Percentiles rank a stretch among this genome's conserved stretches.
Evolutionary conservation across 2,329 filamentous ascomycete genomes (phyloP).

Genomic region (Tolypocladium nubicola): DNA sequence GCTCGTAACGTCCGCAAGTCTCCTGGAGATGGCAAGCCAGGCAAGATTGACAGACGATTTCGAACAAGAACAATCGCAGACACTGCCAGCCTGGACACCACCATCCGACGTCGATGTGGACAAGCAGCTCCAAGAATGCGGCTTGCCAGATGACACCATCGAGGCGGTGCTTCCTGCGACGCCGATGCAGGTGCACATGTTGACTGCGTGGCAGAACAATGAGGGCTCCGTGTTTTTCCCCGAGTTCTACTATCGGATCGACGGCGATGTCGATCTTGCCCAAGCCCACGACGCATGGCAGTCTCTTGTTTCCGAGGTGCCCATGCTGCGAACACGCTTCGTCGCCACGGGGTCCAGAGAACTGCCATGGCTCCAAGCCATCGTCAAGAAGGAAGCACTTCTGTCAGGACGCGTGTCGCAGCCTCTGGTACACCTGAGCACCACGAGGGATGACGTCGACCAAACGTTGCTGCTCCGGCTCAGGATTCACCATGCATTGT

Average conservation of each 20-base stretch:
- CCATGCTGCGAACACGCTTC: conserved; percentile 62
- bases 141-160: conserved; percentile 33
- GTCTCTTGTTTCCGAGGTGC: conserved; percentile 38
- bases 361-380: conserved; percentile 52
- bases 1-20: conserved; percentile 55
- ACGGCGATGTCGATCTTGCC: conserved; percentile 22
- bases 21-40: conserved; percentile 49
- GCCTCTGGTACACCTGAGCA: conserved; percentile 14
- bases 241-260: conserved; percentile 52
- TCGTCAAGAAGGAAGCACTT: conserved; percentile 25
- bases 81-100: conserved; percentile 11
- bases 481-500: conserved; percentile 74
- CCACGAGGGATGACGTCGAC: conserved; percentile 3
- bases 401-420: background rate
- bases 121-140: conserved; percentile 24
- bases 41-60: background rate
- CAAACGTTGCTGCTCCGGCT: conserved; percentile 30
- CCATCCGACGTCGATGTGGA: conserved; percentile 27
- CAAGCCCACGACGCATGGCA: conserved; percentile 51
- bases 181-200: conserved; percentile 71
- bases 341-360: conserved; percentile 34
- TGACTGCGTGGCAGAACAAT: conserved; percentile 64
- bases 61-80: background rate
- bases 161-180: conserved; percentile 56
- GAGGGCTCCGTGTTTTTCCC: conserved; percentile 61